Percentiles rank a stretch among this genome's conserved stretches.
Evolutionary conservation across 805 yeast genomes (phyloP).

Genomic region (Metschnikowia gruessii): DNA sequence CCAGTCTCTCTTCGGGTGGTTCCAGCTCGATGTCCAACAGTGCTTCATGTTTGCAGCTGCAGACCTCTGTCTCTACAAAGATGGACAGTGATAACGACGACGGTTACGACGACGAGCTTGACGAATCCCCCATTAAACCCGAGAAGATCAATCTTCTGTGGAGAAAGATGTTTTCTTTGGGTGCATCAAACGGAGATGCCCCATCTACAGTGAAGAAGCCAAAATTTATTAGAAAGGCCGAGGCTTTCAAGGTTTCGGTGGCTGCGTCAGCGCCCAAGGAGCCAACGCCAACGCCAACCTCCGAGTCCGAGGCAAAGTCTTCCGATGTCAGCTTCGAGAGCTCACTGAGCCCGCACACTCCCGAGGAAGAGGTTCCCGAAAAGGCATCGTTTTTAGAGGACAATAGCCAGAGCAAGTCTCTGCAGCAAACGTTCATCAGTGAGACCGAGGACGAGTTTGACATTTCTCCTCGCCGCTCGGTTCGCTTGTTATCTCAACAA

Average conservation of each 20-base stretch:
- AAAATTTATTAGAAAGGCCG: not conserved
- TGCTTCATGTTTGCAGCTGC: conserved; percentile 6
- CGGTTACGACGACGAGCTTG: conserved; percentile 36
- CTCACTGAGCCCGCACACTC: conserved; percentile 10
- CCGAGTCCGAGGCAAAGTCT: not conserved
- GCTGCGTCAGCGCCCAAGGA: not conserved
- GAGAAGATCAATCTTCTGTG: conserved; percentile 10
- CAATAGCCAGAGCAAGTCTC: conserved; percentile 12
- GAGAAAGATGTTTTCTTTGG: conserved; percentile 17
- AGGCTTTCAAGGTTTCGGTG: conserved; percentile 6
- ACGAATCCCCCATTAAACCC: conserved; percentile 39
- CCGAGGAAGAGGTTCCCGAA: conserved; percentile 2
- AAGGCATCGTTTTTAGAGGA: not conserved
- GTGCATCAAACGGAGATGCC: not conserved
- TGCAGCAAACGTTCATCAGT: conserved; percentile 16
- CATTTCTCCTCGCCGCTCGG: conserved; percentile 1
- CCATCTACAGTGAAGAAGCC: not conserved
- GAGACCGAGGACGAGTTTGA: conserved; percentile 15
- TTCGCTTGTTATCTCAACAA: not conserved
- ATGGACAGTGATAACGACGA: conserved; percentile 19
- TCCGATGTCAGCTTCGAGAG: conserved; percentile 7
- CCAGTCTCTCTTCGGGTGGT: conserved; percentile 1
- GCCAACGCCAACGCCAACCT: not conserved
- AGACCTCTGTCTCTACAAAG: conserved; percentile 11
- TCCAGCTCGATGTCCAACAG: conserved; percentile 11